These are phyloP conservation scores for Microbotryum lychnidis-dioicae DNA, from an alignment of 1,284 basidiomycete species.

Conservation along the genomic window DNA sequence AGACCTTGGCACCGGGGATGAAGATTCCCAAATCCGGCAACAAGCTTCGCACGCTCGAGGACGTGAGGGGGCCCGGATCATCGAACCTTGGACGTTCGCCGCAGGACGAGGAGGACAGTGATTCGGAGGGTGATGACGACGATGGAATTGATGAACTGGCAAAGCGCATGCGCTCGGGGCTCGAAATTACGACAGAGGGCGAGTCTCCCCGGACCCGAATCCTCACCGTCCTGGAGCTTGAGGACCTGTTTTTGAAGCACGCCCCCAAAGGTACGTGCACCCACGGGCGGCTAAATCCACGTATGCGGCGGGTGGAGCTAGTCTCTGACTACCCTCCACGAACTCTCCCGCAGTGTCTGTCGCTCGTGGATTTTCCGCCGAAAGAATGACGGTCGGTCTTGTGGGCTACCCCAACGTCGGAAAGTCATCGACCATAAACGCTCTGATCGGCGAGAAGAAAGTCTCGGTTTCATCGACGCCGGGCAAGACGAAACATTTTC, in stretches of 20 bases:
- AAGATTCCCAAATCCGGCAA: slow-evolving; percentile 34
- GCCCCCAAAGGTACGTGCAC: slow-evolving; percentile 54
- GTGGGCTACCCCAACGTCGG: slow-evolving; percentile 58
- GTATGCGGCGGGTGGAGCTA: background rate
- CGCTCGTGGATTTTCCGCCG: slow-evolving; percentile 52
- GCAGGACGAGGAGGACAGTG: slow-evolving; percentile 24
- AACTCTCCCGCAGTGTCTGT: slow-evolving; percentile 51
- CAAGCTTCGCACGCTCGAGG: slow-evolving; percentile 14
- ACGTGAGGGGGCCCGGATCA: no score
- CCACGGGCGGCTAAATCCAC: no score
- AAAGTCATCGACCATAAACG: slow-evolving; percentile 54
- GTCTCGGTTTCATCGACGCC: slow-evolving; percentile 96
- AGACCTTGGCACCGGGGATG: slow-evolving; percentile 28
- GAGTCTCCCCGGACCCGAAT: slow-evolving; percentile 68
- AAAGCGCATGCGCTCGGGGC: slow-evolving; percentile 19
- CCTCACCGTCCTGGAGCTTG: slow-evolving; percentile 79
- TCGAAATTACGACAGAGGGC: slow-evolving; percentile 24
- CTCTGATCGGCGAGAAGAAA: slow-evolving; percentile 64
- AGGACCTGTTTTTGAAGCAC: slow-evolving; percentile 67
- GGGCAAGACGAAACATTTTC: slow-evolving; percentile 99
- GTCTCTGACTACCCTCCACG: background rate
- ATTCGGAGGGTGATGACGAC: slow-evolving; percentile 34
- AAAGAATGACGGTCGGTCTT: slow-evolving; percentile 61
- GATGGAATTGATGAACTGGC: slow-evolving; percentile 40
- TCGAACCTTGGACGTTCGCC: background rate